These are phyloP conservation scores for Fistulina hepatica DNA, from an alignment of 1,284 basidiomycete genomes.

Conservation along the genomic window DNA sequence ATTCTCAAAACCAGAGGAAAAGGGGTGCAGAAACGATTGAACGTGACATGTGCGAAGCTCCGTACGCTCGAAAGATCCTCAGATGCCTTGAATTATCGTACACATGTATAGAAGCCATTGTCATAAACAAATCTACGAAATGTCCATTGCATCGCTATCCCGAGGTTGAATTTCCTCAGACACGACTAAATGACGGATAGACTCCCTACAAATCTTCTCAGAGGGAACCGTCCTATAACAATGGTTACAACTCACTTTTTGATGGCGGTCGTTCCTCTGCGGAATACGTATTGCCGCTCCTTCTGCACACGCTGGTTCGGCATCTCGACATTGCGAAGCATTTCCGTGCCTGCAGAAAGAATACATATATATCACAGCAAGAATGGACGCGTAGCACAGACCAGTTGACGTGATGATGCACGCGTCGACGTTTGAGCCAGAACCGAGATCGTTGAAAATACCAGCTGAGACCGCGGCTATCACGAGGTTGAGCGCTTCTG, in stretches of 20 bases:
- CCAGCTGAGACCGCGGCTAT: constrained; percentile 85
- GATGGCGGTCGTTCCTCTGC: constrained; percentile 66
- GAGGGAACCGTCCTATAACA: too few relatives aligned
- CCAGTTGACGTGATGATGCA: constrained; percentile 74
- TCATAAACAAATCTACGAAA: too few relatives aligned
- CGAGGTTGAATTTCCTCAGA: too few relatives aligned
- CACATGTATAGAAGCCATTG: too few relatives aligned
- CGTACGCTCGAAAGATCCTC: too few relatives aligned
- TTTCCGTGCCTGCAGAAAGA: constrained; percentile 54
- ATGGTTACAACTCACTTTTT: constrained; percentile 1
- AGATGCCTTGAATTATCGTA: too few relatives aligned
- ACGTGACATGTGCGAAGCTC: too few relatives aligned
- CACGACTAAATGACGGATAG: too few relatives aligned
- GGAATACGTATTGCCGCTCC: constrained; percentile 78
- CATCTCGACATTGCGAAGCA: constrained; percentile 83
- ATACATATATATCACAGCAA: background rate
- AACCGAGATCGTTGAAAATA: constrained; percentile 99
- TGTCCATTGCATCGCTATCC: too few relatives aligned
- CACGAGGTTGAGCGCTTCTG: constrained; percentile 78
- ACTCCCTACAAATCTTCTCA: too few relatives aligned
- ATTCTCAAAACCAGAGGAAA: too few relatives aligned
- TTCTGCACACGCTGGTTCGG: constrained; percentile 85
- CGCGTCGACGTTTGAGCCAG: constrained; percentile 95
- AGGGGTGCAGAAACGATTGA: too few relatives aligned
- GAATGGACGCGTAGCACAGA: background rate